phyloP scores from a whole-genome alignment of 352 stramenopile species.

The Phytophthora melonis region DNA sequence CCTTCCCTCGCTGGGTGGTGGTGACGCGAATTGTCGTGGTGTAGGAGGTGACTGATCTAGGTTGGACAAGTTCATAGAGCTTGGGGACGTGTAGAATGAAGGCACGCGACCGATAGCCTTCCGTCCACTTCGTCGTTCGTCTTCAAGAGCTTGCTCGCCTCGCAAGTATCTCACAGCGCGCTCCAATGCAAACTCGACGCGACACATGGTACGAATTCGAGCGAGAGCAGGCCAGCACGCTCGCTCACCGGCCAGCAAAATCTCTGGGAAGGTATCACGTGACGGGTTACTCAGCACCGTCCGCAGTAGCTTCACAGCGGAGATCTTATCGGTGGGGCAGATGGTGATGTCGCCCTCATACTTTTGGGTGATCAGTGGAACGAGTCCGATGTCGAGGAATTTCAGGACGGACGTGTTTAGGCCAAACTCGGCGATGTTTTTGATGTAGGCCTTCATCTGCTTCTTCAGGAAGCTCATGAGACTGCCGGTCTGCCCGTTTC shows the following conservation, averaged over 20 bases:
- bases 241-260: slow-evolving; percentile 91
- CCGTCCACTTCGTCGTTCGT: slow-evolving; percentile 73
- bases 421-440: slow-evolving; percentile 87
- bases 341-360: slow-evolving; percentile 99
- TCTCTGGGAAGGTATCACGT: slow-evolving; percentile 61
- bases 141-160: slow-evolving; percentile 83
- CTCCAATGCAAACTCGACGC: slow-evolving; percentile 97
- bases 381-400: slow-evolving; percentile 82
- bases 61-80: slow-evolving; percentile 86
- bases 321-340: slow-evolving; percentile 93
- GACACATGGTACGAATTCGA: slow-evolving; percentile 96
- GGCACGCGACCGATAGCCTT: slow-evolving; percentile 83
- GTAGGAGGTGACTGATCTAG: slow-evolving; percentile 58
- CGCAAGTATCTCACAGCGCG: slow-evolving; percentile 82
- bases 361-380: slow-evolving; percentile 91
- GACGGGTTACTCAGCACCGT: slow-evolving; percentile 89
- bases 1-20: slow-evolving; percentile 22
- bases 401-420: slow-evolving; percentile 88
- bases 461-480: slow-evolving; percentile 96
- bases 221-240: slow-evolving; percentile 95
- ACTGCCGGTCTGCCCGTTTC: slow-evolving; percentile 77
- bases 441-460: slow-evolving; percentile 93
- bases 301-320: slow-evolving; percentile 76
- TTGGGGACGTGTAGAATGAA: slow-evolving; percentile 90
- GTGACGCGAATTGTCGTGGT: slow-evolving; percentile 19